Percentiles rank a stretch among this genome's conserved stretches.
phyloP scores from a whole-genome alignment of 2,329 filamentous ascomycete genomes.

The Penicillium sp. region DNA sequence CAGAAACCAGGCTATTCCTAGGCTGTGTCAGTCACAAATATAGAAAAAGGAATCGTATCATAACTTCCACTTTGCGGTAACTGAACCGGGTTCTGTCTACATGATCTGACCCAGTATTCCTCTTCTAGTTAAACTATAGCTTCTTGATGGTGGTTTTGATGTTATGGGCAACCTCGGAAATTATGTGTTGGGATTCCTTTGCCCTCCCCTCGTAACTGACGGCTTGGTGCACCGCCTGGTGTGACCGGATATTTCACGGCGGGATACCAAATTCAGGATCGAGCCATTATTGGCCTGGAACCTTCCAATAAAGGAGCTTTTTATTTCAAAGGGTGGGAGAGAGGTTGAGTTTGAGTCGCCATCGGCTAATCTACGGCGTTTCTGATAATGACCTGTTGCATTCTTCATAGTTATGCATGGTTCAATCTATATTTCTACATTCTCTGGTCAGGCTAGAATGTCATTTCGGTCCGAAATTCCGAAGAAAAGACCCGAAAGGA shows the following conservation, averaged over 20 bases:
- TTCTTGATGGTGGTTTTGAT: too few species aligned
- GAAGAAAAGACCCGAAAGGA: background rate
- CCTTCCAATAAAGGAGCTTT: too few species aligned
- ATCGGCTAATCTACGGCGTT: background rate
- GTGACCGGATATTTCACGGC: background rate
- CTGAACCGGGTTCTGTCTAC: too few species aligned
- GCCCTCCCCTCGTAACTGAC: background rate
- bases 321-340: too few species aligned
- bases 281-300: background rate
- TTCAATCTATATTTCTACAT: background rate
- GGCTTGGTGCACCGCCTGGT: background rate
- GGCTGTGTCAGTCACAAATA: too few species aligned
- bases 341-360: background rate
- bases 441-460: background rate
- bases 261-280: background rate
- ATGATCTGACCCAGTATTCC: too few species aligned
- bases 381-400: background rate
- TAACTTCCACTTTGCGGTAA: too few species aligned
- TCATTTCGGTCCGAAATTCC: background rate
- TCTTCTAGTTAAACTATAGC: too few species aligned
- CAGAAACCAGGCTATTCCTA: too few species aligned
- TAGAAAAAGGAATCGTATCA: too few species aligned
- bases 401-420: background rate
- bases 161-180: too few species aligned
- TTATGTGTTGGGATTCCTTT: background rate